Evolutionary conservation across 345 rosid genomes (phyloP).

Genomic region (Alliaria petiolata): DNA sequence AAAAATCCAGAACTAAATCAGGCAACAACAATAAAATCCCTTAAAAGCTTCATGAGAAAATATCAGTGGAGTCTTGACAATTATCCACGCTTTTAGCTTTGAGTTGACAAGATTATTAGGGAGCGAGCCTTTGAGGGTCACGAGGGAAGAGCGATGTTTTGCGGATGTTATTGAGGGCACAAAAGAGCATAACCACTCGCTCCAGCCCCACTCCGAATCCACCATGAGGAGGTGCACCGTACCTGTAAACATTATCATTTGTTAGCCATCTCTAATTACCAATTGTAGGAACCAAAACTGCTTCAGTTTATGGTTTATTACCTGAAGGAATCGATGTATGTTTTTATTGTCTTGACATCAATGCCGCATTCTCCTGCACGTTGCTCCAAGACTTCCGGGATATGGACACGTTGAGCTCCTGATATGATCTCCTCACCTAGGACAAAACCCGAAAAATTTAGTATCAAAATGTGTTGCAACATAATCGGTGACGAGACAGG

Average conservation of each 20-base stretch:
- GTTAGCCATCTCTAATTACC: not conserved
- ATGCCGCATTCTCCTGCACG: slow-evolving; percentile 71
- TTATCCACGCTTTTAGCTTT: not conserved
- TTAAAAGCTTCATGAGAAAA: not conserved
- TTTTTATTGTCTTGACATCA: slow-evolving; percentile 67
- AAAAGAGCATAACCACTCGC: slow-evolving; percentile 80
- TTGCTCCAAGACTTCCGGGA: slow-evolving; percentile 61
- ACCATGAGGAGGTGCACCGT: slow-evolving; percentile 77
- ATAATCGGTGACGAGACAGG: not conserved
- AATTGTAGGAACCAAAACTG: not conserved
- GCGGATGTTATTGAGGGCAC: slow-evolving; percentile 39
- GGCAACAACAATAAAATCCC: not conserved
- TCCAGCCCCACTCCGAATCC: slow-evolving; percentile 80
- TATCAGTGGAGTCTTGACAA: not conserved
- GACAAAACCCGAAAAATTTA: not conserved
- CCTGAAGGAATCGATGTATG: slow-evolving; percentile 91
- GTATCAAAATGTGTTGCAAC: not conserved
- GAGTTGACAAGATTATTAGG: slow-evolving; percentile 16
- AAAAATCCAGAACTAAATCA: not conserved
- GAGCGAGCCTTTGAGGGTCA: slow-evolving; percentile 63
- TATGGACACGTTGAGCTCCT: slow-evolving; percentile 94
- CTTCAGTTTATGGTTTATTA: slow-evolving; percentile 11
- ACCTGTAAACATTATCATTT: slow-evolving; percentile 33
- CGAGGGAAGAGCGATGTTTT: slow-evolving; percentile 23
- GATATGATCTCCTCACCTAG: slow-evolving; percentile 95